These are phyloP conservation scores for Pluteus cervinus DNA, from an alignment of 768 basidiomycete genomes.

Conservation along the genomic window DNA sequence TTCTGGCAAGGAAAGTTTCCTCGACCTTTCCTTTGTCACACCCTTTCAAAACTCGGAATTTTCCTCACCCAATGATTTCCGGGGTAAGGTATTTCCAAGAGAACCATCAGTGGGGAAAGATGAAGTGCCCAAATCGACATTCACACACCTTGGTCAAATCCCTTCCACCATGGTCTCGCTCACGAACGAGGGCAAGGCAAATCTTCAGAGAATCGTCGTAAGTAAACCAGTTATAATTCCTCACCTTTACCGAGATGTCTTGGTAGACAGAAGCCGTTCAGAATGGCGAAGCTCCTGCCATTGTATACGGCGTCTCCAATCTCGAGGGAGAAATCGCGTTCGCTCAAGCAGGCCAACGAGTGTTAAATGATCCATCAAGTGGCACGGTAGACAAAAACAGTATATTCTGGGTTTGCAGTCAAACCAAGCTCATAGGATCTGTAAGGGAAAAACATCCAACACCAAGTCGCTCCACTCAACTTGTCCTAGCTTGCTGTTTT, in stretches of 20 bases:
- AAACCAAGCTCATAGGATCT: constrained; percentile 22
- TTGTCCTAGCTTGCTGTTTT: constrained; percentile 21
- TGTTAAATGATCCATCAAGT: constrained; percentile 18
- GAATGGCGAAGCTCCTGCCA: constrained; percentile 17
- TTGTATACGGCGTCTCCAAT: constrained; percentile 17
- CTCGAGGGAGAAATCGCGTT: constrained; percentile 18
- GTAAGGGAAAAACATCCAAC: constrained; percentile 9
- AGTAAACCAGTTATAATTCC: neutral
- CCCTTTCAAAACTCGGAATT: no score
- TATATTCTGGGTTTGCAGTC: constrained; percentile 28
- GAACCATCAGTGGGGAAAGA: no score
- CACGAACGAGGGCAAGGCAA: neutral
- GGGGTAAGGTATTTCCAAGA: no score
- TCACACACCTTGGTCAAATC: no score
- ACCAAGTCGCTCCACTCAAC: neutral
- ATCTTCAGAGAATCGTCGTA: neutral
- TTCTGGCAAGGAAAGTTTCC: no score
- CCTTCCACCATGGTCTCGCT: neutral
- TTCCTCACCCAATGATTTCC: no score
- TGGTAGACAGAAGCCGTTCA: constrained; percentile 12
- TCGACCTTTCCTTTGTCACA: no score
- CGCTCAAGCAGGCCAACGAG: constrained; percentile 15
- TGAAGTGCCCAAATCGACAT: no score
- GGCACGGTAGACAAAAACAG: constrained; percentile 18
- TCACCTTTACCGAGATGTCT: no score